Evolutionary conservation across 345 rosid species (phyloP).

Genomic region (Sonneratia caseolaris): DNA sequence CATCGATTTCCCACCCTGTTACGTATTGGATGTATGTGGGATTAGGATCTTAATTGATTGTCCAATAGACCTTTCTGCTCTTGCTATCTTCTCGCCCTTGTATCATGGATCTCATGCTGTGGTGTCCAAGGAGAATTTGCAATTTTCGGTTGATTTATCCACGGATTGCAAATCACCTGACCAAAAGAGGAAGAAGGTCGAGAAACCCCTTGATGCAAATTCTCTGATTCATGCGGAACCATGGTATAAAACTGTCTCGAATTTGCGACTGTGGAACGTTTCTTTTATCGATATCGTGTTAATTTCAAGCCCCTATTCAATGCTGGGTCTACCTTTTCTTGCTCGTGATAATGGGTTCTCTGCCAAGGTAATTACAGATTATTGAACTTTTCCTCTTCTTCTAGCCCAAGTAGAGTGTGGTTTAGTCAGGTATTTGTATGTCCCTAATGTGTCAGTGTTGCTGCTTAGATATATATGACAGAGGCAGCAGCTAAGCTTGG

Average conservation of each 20-base stretch:
- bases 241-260: slow-evolving; percentile 66
- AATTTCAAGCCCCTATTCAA: slow-evolving; percentile 67
- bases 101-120: slow-evolving; percentile 14
- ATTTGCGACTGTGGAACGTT: slow-evolving; percentile 71
- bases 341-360: slow-evolving; percentile 48
- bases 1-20: slow-evolving; percentile 58
- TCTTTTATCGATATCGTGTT: slow-evolving; percentile 66
- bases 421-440: background rate
- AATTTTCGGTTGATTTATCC: slow-evolving; percentile 6
- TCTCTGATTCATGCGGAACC: slow-evolving; percentile 55
- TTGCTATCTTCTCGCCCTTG: slow-evolving; percentile 55
- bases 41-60: slow-evolving; percentile 69
- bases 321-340: slow-evolving; percentile 82
- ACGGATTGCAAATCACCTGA: slow-evolving; percentile 16
- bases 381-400: background rate
- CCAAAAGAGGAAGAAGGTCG: slow-evolving; percentile 34
- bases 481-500: slow-evolving; percentile 70
- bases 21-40: slow-evolving; percentile 48
- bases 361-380: slow-evolving; percentile 47
- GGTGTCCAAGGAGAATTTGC: slow-evolving; percentile 17
- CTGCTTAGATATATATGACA: slow-evolving; percentile 39
- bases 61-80: slow-evolving; percentile 68
- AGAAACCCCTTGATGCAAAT: slow-evolving; percentile 28
- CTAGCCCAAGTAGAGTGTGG: background rate
- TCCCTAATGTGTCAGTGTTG: background rate